A percentile compares a stretch with the other conserved stretches of the same genome.
Conservation (phyloP, 1,139 yeast genomes). For the Maudiozyma humilis region DNA sequence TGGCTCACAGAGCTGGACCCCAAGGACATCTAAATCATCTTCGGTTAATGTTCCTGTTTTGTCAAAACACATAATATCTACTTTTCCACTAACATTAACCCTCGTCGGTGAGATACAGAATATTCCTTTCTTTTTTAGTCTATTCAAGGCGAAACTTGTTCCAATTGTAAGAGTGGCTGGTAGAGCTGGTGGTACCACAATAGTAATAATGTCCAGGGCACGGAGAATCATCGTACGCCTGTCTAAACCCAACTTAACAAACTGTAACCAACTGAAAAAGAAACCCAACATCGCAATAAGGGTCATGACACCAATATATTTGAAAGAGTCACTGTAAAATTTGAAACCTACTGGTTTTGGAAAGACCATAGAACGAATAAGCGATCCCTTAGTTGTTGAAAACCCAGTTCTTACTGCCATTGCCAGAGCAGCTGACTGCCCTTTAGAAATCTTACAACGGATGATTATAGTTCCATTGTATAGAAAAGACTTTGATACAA, state of each 20-base stretch:
- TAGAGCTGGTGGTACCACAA: slow-evolving; percentile 96
- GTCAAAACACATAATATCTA: slow-evolving; percentile 87
- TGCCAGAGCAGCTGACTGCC: slow-evolving; percentile 57
- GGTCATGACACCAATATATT: slow-evolving; percentile 92
- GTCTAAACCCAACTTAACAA: slow-evolving; percentile 66
- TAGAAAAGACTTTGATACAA: slow-evolving; percentile 63
- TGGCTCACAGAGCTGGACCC: slow-evolving; percentile 50
- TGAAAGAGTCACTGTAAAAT: slow-evolving; percentile 88
- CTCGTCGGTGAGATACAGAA: slow-evolving; percentile 91
- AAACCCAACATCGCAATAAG: slow-evolving; percentile 79
- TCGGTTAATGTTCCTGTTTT: slow-evolving; percentile 97
- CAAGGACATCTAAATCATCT: slow-evolving; percentile 89
- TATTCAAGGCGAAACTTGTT: slow-evolving; percentile 77
- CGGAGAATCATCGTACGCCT: slow-evolving; percentile 66
- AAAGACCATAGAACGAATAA: slow-evolving; percentile 89
- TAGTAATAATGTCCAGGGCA: slow-evolving; percentile 87
- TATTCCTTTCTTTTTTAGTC: slow-evolving; percentile 60
- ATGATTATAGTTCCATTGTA: slow-evolving; percentile 85
- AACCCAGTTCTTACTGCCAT: slow-evolving; percentile 86
- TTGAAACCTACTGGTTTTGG: slow-evolving; percentile 93
- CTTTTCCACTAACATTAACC: slow-evolving; percentile 88
- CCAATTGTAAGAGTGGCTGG: slow-evolving; percentile 97
- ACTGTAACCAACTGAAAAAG: slow-evolving; percentile 71
- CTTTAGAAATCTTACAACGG: slow-evolving; percentile 59
- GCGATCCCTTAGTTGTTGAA: slow-evolving; percentile 91